Evolutionary conservation across 1,284 basidiomycete species (phyloP).

Genomic region (Tetrapyrgos nigripes): DNA sequence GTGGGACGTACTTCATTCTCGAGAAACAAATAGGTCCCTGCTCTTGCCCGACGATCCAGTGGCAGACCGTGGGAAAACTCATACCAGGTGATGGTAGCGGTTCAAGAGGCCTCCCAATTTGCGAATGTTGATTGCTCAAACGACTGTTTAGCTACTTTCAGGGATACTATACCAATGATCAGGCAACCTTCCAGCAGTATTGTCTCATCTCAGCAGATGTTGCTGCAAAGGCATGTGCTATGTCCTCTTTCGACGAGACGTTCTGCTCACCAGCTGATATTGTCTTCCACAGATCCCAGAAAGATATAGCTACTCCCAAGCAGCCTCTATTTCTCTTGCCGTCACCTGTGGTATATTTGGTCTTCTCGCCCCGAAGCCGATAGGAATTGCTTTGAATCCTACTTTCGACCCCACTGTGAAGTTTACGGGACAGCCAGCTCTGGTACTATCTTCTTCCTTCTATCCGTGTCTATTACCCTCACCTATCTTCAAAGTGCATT

Average conservation of each 20-base stretch:
- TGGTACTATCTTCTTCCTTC: too few species aligned
- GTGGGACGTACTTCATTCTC: too few species aligned
- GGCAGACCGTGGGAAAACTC: too few species aligned
- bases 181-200: constrained; percentile 12
- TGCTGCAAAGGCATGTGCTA: not conserved
- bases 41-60: too few species aligned
- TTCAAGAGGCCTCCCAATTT: too few species aligned
- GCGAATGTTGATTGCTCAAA: not conserved
- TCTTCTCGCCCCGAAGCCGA: not conserved
- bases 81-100: too few species aligned
- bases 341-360: not conserved
- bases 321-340: constrained; percentile 4
- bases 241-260: not conserved
- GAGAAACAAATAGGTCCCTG: too few species aligned
- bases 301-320: constrained; percentile 7
- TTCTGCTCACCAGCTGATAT: not conserved
- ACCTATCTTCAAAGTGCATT: too few species aligned
- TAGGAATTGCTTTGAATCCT: constrained; percentile 7
- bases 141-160: constrained; percentile 6
- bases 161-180: not conserved
- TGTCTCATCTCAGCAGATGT: constrained; percentile 9
- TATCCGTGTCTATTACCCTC: too few species aligned
- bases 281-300: not conserved
- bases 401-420: constrained; percentile 4
- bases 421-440: not conserved